Evolutionary conservation across 2,329 filamentous ascomycete genomes (phyloP).

Genomic region (Botryotinia globosa): DNA sequence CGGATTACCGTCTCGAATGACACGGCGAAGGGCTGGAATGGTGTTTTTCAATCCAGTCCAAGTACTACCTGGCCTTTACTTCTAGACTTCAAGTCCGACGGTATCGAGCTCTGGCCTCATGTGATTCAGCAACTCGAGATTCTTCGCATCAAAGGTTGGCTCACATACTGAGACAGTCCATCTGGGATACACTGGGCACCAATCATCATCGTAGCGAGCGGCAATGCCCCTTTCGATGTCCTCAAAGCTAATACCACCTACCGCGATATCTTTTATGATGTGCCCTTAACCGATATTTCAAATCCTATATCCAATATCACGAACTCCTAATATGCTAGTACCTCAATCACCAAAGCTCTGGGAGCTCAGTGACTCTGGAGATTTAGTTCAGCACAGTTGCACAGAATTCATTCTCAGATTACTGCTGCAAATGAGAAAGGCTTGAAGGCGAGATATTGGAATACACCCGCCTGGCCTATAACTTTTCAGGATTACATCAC

Average conservation of each 20-base stretch:
- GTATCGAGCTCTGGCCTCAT: slow-evolving; percentile 41
- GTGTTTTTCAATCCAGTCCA: slow-evolving; percentile 26
- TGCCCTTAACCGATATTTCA: slow-evolving; percentile 39
- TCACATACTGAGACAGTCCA: slow-evolving; percentile 49
- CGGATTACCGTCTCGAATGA: background rate
- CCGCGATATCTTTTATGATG: slow-evolving; percentile 48
- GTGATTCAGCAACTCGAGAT: slow-evolving; percentile 43
- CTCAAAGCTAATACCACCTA: too few species aligned
- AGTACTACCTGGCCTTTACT: slow-evolving; percentile 41
- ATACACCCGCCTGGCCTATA: slow-evolving; percentile 43
- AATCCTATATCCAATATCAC: slow-evolving; percentile 29
- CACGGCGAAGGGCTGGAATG: slow-evolving; percentile 19
- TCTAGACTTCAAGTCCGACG: slow-evolving; percentile 49
- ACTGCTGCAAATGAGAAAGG: slow-evolving; percentile 33
- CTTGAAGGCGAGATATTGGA: slow-evolving; percentile 44
- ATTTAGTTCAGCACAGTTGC: slow-evolving; percentile 37
- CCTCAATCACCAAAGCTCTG: slow-evolving; percentile 22
- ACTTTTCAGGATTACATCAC: slow-evolving; percentile 42
- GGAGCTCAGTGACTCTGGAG: slow-evolving; percentile 25
- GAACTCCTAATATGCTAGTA: slow-evolving; percentile 36
- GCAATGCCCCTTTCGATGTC: too few species aligned
- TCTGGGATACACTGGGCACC: too few species aligned
- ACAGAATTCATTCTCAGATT: slow-evolving; percentile 37
- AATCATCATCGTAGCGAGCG: too few species aligned
- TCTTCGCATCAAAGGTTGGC: slow-evolving; percentile 34